Percentiles rank a stretch among this genome's conserved stretches.
Evolutionary conservation across 257 asterid species (phyloP).

Genomic region (Echites panduratus): DNA sequence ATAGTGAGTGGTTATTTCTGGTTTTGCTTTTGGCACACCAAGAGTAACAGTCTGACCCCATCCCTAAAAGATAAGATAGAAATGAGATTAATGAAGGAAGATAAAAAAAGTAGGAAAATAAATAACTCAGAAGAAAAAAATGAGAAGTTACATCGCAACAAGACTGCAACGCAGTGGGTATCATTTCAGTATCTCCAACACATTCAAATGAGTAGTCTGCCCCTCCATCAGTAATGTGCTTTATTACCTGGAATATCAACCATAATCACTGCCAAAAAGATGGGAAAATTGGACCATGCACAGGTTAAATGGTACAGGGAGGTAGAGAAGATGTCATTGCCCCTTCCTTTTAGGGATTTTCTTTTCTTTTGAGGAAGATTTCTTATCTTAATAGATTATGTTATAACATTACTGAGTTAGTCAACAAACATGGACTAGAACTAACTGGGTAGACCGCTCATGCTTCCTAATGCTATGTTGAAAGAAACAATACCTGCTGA

Average conservation of each 20-base stretch:
- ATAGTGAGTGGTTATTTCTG: conserved; percentile 70
- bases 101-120: neutral
- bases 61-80: conserved; percentile 42
- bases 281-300: neutral
- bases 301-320: neutral
- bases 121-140: neutral
- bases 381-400: neutral
- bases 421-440: neutral
- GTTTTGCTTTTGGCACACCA: conserved; percentile 85
- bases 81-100: neutral
- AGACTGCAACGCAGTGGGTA: conserved; percentile 79
- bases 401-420: neutral
- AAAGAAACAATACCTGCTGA: conserved; percentile 55
- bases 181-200: conserved; percentile 77
- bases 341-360: neutral
- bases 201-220: conserved; percentile 94
- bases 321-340: neutral
- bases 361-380: neutral
- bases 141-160: conserved; percentile 58
- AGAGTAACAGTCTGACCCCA: conserved; percentile 94
- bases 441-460: neutral
- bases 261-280: neutral
- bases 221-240: conserved; percentile 75
- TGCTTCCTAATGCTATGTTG: conserved; percentile 3
- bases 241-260: conserved; percentile 51